Conservation (phyloP, 2,329 filamentous ascomycete species). For the Penicillium capsulatum region DNA sequence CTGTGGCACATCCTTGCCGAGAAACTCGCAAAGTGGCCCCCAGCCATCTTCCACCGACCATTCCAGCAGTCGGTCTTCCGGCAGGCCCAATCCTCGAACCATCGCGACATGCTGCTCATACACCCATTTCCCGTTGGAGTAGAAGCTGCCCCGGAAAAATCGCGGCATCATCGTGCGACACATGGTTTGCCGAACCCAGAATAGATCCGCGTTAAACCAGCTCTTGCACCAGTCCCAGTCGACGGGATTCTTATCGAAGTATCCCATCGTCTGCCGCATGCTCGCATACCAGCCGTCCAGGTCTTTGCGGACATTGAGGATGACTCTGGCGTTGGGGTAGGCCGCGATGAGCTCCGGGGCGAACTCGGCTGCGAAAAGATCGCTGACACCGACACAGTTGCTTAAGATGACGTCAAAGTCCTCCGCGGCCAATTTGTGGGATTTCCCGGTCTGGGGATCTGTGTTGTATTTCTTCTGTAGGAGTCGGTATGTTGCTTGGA, state of each 20-base stretch:
- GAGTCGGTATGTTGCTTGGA: conserved; percentile 6
- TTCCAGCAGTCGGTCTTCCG: conserved; percentile 1
- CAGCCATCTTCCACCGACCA: background rate
- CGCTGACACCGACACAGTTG: conserved; percentile 4
- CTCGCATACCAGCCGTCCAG: conserved; percentile 14
- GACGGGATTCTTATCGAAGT: background rate
- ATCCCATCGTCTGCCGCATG: background rate
- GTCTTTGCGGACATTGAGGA: conserved; percentile 16
- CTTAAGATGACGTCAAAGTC: conserved; percentile 34
- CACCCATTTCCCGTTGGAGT: background rate
- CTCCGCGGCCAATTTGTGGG: conserved; percentile 6
- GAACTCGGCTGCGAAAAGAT: conserved; percentile 17
- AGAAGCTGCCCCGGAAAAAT: background rate
- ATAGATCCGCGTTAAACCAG: background rate
- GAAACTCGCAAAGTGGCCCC: conserved; percentile 1
- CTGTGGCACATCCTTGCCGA: background rate
- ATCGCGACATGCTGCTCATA: background rate
- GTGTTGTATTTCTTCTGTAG: conserved; percentile 16
- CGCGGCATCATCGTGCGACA: background rate
- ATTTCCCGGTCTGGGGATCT: background rate
- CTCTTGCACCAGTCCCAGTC: background rate
- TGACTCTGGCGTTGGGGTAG: conserved; percentile 26
- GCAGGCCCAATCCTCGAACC: background rate
- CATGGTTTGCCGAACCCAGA: background rate
- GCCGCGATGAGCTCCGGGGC: conserved; percentile 18